Percentiles rank a stretch among this genome's conserved stretches.
phyloP scores from a whole-genome alignment of 306 rosid genomes.

The Boehmeria nivea region DNA sequence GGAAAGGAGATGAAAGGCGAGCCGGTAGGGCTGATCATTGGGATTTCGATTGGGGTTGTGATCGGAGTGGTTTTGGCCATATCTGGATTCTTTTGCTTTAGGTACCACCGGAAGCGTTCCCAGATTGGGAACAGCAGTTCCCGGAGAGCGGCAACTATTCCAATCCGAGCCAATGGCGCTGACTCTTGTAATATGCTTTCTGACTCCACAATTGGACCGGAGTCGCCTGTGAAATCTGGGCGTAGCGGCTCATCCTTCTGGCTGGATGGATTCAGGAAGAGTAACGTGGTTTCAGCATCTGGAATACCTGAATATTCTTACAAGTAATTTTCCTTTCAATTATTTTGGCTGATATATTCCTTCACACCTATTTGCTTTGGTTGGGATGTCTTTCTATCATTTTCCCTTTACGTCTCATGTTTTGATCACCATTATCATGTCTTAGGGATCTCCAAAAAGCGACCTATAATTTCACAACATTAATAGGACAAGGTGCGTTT shows the following conservation, averaged over 20 bases:
- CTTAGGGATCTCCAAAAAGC: conserved; percentile 94
- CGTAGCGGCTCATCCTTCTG: conserved; percentile 53
- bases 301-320: conserved; percentile 92
- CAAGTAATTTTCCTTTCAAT: conserved; percentile 45
- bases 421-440: conserved; percentile 4
- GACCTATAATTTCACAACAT: conserved; percentile 84
- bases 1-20: conserved; percentile 67
- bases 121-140: conserved; percentile 99
- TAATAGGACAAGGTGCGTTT: conserved; percentile 95
- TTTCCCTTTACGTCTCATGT: not conserved
- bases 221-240: conserved; percentile 86
- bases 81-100: conserved; percentile 64
- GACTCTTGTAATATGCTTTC: conserved; percentile 70
- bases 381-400: not conserved
- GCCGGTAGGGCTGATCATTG: conserved; percentile 79
- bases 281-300: conserved; percentile 68
- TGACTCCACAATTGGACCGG: conserved; percentile 88
- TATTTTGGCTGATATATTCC: not conserved
- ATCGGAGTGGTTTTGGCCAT: conserved; percentile 86
- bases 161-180: conserved; percentile 86
- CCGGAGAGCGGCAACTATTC: conserved; percentile 72
- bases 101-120: conserved; percentile 70
- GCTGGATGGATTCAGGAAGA: conserved; percentile 83
- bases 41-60: conserved; percentile 89
- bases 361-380: no score